These are phyloP conservation scores for Chiua virens DNA, from an alignment of 768 basidiomycete genomes.

Conservation along the genomic window DNA sequence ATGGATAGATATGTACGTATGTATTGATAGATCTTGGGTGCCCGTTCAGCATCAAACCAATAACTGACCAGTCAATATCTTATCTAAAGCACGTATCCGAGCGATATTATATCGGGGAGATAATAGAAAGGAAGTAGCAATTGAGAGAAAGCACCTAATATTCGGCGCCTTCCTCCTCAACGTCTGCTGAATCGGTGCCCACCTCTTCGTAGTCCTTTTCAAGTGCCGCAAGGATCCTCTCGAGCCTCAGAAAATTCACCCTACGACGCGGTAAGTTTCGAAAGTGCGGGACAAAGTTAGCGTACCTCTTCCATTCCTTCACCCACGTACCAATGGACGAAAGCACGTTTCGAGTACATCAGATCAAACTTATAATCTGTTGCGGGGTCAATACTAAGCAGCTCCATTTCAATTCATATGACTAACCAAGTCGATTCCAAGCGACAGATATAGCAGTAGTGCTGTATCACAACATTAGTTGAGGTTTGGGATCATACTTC, in stretches of 20 bases:
- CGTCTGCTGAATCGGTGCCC: slow-evolving; percentile 73
- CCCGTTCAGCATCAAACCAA: background rate
- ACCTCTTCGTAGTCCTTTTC: slow-evolving; percentile 96
- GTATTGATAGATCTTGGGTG: no score
- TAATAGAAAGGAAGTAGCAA: background rate
- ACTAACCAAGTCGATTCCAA: slow-evolving; percentile 80
- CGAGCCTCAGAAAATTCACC: slow-evolving; percentile 99
- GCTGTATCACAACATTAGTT: slow-evolving; percentile 37
- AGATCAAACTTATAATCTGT: slow-evolving; percentile 97
- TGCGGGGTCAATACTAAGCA: slow-evolving; percentile 4
- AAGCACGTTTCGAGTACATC: slow-evolving; percentile 94
- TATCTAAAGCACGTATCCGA: slow-evolving; percentile 6
- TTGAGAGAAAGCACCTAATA: slow-evolving; percentile 37
- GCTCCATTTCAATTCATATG: background rate
- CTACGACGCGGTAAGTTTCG: slow-evolving; percentile 29
- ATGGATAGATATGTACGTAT: no score
- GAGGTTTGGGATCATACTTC: background rate
- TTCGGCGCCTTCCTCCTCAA: slow-evolving; percentile 59
- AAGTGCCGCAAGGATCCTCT: slow-evolving; percentile 95
- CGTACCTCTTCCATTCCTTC: slow-evolving; percentile 97
- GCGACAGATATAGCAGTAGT: slow-evolving; percentile 93
- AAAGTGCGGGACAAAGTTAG: slow-evolving; percentile 2
- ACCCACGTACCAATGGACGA: slow-evolving; percentile 94
- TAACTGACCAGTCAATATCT: slow-evolving; percentile 9
- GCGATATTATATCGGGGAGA: background rate